These are phyloP conservation scores for Apiospora malaysiana DNA, from an alignment of 2,329 filamentous ascomycete species.

Conservation along the genomic window DNA sequence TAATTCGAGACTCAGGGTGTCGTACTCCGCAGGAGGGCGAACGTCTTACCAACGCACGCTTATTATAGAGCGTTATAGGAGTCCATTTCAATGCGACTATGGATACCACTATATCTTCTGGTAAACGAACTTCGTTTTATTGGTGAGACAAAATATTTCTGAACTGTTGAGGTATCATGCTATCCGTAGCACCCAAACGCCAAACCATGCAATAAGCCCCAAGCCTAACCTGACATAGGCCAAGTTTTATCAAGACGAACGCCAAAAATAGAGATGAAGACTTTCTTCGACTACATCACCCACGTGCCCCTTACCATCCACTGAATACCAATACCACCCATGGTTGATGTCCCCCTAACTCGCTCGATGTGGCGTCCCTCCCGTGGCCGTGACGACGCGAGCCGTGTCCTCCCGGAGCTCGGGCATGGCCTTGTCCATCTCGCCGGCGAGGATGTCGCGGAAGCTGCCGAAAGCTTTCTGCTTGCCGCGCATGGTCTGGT, in stretches of 20 bases:
- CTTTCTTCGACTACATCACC: neutral
- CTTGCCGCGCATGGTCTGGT: conserved; percentile 72
- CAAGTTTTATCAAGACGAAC: neutral
- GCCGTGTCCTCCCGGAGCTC: conserved; percentile 62
- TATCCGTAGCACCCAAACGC: neutral
- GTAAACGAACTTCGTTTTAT: neutral
- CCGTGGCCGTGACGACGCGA: conserved; percentile 55
- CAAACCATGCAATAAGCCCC: conserved; percentile 3
- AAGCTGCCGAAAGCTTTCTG: conserved; percentile 65
- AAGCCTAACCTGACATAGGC: neutral
- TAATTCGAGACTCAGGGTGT: neutral
- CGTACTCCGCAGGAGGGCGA: neutral
- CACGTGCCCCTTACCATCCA: neutral
- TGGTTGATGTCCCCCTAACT: no score
- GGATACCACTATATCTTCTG: neutral
- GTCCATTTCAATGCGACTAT: neutral
- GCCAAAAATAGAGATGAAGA: neutral
- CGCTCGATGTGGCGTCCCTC: conserved; percentile 32
- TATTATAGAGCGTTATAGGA: neutral
- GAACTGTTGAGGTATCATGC: conserved; percentile 7
- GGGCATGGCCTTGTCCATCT: conserved; percentile 63
- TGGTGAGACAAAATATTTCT: neutral
- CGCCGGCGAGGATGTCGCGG: conserved; percentile 65
- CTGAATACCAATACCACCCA: neutral
- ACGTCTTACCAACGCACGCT: no score